Evolutionary conservation across 1,139 yeast species (phyloP).

Genomic region (Yamadazyma dushanensis): DNA sequence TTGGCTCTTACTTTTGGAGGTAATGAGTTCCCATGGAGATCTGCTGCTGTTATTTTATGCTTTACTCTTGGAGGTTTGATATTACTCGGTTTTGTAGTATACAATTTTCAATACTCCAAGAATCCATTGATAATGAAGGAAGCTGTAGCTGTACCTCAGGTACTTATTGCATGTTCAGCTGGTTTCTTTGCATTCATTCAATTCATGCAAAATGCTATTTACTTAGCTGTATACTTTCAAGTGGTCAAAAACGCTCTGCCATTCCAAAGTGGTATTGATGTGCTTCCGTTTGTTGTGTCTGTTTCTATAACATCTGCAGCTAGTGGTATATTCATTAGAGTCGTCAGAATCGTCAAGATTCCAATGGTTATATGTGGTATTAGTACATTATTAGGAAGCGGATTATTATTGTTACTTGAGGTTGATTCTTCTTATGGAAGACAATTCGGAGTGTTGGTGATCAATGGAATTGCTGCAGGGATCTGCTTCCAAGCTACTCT

Average conservation of each 20-base stretch:
- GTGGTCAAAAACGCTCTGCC: conserved; percentile 49
- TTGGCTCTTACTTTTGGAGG: conserved; percentile 40
- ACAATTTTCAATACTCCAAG: conserved; percentile 48
- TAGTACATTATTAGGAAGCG: conserved; percentile 52
- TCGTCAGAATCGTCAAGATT: conserved; percentile 50
- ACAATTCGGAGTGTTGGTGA: conserved; percentile 53
- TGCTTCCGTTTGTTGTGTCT: conserved; percentile 55
- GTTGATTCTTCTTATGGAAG: conserved; percentile 33
- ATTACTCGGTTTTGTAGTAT: conserved; percentile 38
- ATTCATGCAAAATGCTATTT: conserved; percentile 46
- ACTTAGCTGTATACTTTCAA: conserved; percentile 57
- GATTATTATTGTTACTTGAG: conserved; percentile 44
- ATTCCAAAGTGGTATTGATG: conserved; percentile 57
- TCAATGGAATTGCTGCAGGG: conserved; percentile 59
- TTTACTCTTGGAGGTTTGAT: conserved; percentile 56
- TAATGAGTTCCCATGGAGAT: conserved; percentile 36
- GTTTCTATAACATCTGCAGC: conserved; percentile 48
- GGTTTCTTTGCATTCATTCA: conserved; percentile 42
- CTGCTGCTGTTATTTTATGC: conserved; percentile 55
- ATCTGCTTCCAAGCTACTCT: conserved; percentile 52
- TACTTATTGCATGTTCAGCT: conserved; percentile 37
- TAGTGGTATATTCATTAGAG: conserved; percentile 48
- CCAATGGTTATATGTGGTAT: conserved; percentile 44
- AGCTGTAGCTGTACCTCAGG: conserved; percentile 35
- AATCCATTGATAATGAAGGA: conserved; percentile 49